Conservation (phyloP, 495 filamentous ascomycete species). For the Lophium mytilinum region DNA sequence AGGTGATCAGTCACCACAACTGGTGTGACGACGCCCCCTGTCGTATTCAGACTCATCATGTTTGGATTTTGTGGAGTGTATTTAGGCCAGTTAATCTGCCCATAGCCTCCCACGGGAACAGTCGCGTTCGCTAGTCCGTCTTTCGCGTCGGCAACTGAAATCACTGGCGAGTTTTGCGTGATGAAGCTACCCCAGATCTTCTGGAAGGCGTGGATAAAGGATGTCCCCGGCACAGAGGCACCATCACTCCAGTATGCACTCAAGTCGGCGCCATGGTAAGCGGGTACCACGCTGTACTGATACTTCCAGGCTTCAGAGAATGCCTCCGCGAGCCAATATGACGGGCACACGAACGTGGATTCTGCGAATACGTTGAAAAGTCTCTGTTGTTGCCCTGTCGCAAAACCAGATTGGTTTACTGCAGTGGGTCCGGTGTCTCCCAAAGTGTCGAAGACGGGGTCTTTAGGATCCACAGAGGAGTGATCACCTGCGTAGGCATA, state of each 20-base stretch:
- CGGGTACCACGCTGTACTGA: constrained; percentile 17
- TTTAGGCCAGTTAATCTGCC: constrained; percentile 19
- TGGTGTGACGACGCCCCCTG: constrained; percentile 10
- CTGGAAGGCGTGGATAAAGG: constrained; percentile 20
- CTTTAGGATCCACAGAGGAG: constrained; percentile 3
- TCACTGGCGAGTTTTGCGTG: constrained; percentile 8
- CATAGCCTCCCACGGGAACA: constrained; percentile 6
- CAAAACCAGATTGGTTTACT: constrained; percentile 20
- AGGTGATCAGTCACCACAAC: constrained; percentile 5
- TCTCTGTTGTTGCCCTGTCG: constrained; percentile 23
- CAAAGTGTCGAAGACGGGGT: constrained; percentile 15
- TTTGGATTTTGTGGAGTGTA: constrained; percentile 1
- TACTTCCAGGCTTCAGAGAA: constrained; percentile 25
- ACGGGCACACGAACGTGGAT: constrained; percentile 25
- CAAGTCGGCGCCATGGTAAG: constrained; percentile 25
- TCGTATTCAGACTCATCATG: constrained; percentile 18
- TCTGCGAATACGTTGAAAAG: constrained; percentile 24
- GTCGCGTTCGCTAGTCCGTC: constrained; percentile 13
- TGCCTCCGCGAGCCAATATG: constrained; percentile 23
- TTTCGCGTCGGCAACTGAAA: constrained; percentile 10
- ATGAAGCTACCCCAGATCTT: constrained; percentile 26
- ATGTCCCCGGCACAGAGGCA: constrained; percentile 4
- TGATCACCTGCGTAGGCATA: constrained; percentile 16
- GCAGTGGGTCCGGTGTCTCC: constrained; percentile 13
- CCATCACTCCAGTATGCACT: constrained; percentile 14